phyloP scores from a whole-genome alignment of 1,284 basidiomycete genomes.

The Ustilago tritici region DNA sequence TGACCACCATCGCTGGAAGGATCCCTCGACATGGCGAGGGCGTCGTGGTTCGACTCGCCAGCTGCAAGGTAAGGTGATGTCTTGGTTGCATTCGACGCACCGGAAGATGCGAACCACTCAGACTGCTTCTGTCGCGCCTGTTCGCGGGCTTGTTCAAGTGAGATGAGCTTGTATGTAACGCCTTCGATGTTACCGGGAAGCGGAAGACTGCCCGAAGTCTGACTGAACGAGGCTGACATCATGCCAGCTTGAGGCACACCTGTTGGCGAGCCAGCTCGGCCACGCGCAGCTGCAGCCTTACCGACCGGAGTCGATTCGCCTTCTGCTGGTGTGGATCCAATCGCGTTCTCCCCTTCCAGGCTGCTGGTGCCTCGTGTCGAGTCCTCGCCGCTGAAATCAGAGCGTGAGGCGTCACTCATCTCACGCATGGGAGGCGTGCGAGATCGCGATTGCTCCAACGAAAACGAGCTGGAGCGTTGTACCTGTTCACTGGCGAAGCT shows the following conservation, averaged over 20 bases:
- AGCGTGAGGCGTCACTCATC: slow-evolving; percentile 11
- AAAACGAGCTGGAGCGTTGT: slow-evolving; percentile 14
- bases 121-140: slow-evolving; percentile 49
- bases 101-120: slow-evolving; percentile 44
- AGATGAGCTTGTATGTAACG: slow-evolving; percentile 64
- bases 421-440: slow-evolving; percentile 31
- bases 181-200: slow-evolving; percentile 54
- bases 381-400: slow-evolving; percentile 11
- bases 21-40: slow-evolving; percentile 33
- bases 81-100: not conserved
- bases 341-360: slow-evolving; percentile 9
- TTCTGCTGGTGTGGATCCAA: slow-evolving; percentile 14
- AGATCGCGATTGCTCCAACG: slow-evolving; percentile 24
- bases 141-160: slow-evolving; percentile 57
- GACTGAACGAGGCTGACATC: slow-evolving; percentile 31
- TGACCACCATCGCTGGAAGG: slow-evolving; percentile 25
- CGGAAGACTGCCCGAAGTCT: slow-evolving; percentile 37
- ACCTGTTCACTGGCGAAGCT: slow-evolving; percentile 21
- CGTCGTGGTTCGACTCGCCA: slow-evolving; percentile 24
- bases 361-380: slow-evolving; percentile 25
- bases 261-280: slow-evolving; percentile 12
- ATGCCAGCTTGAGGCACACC: slow-evolving; percentile 5
- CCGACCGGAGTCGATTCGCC: slow-evolving; percentile 33
- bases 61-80: slow-evolving; percentile 21
- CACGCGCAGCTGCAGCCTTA: slow-evolving; percentile 11